A percentile compares a stretch with the other conserved stretches of the same genome.
These are phyloP conservation scores for Xylaria telfairii DNA, from an alignment of 495 filamentous ascomycete genomes.

Conservation along the genomic window DNA sequence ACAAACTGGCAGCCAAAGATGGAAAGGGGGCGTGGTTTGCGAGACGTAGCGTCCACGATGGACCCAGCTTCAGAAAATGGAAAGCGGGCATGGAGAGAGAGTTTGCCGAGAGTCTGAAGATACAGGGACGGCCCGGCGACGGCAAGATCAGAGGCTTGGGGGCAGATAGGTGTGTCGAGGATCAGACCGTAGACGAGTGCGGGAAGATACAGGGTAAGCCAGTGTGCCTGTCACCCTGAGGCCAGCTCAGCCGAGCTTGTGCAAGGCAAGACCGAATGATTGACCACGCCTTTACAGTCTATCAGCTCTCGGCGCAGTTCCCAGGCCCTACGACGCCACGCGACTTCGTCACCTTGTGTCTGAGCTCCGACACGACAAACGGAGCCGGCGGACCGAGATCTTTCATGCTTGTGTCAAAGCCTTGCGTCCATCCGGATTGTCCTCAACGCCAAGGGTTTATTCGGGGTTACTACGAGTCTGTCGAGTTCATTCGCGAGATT, in stretches of 20 bases:
- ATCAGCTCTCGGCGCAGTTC: conserved; percentile 86
- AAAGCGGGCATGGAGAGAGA: conserved; percentile 62
- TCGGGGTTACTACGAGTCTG: conserved; percentile 85
- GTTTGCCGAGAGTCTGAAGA: conserved; percentile 69
- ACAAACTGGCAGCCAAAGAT: conserved; percentile 79
- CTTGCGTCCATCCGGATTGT: conserved; percentile 76
- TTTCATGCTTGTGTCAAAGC: conserved; percentile 87
- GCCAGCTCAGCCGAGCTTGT: neutral
- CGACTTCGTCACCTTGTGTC: conserved; percentile 81
- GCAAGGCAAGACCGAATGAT: neutral
- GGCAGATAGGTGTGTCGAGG: conserved; percentile 74
- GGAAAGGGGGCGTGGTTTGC: conserved; percentile 91
- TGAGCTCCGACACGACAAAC: conserved; percentile 58
- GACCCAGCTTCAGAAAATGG: conserved; percentile 72
- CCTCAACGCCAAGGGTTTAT: conserved; percentile 73
- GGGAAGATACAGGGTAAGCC: conserved; percentile 64
- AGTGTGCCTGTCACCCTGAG: neutral
- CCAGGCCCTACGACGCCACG: conserved; percentile 85
- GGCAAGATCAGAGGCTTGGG: conserved; percentile 84
- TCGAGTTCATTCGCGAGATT: conserved; percentile 90
- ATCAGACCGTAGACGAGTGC: conserved; percentile 55
- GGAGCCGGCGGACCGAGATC: conserved; percentile 51
- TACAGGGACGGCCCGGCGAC: conserved; percentile 64
- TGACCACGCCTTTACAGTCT: conserved; percentile 58
- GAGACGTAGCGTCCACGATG: conserved; percentile 78